Evolutionary conservation across 1,139 yeast species (phyloP).

Genomic region (Lodderomyces pseudojiufengensis): DNA sequence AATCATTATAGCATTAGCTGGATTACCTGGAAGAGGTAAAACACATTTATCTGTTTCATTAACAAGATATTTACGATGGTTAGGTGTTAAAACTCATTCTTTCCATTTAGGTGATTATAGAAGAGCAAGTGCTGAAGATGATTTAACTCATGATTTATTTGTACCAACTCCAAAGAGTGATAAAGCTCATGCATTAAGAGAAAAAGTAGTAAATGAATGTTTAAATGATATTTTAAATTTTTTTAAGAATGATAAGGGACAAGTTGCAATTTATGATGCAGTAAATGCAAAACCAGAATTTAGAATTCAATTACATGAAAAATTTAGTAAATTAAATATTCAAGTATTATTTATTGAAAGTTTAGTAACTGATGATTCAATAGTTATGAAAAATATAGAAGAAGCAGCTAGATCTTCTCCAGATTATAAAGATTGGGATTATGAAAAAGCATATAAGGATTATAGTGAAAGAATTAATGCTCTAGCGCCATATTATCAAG

Average conservation of each 20-base stretch:
- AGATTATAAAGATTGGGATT: constrained; percentile 76
- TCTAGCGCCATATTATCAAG: constrained; percentile 50
- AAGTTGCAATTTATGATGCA: constrained; percentile 95
- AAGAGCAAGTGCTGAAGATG: constrained; percentile 52
- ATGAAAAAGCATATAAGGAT: constrained; percentile 57
- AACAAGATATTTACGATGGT: constrained; percentile 88
- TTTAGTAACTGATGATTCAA: constrained; percentile 66
- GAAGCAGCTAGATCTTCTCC: constrained; percentile 86
- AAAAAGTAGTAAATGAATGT: constrained; percentile 60
- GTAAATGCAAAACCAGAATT: constrained; percentile 77
- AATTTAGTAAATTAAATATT: constrained; percentile 55
- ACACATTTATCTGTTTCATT: constrained; percentile 89
- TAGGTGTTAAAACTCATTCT: constrained; percentile 88
- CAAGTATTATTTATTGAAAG: constrained; percentile 88
- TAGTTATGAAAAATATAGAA: constrained; percentile 69
- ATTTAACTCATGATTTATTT: constrained; percentile 69
- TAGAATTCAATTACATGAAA: constrained; percentile 54
- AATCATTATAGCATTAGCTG: constrained; percentile 83
- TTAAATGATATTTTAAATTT: constrained; percentile 66
- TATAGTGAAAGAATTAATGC: constrained; percentile 51
- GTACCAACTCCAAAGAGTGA: constrained; percentile 54
- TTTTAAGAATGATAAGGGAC: constrained; percentile 75
- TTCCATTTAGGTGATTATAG: constrained; percentile 94
- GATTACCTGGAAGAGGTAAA: constrained; percentile 95
- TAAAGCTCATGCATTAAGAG: constrained; percentile 55